Base-by-base conservation (phyloP, 495 filamentous ascomycete genomes). In the Podospora didyma region DNA sequence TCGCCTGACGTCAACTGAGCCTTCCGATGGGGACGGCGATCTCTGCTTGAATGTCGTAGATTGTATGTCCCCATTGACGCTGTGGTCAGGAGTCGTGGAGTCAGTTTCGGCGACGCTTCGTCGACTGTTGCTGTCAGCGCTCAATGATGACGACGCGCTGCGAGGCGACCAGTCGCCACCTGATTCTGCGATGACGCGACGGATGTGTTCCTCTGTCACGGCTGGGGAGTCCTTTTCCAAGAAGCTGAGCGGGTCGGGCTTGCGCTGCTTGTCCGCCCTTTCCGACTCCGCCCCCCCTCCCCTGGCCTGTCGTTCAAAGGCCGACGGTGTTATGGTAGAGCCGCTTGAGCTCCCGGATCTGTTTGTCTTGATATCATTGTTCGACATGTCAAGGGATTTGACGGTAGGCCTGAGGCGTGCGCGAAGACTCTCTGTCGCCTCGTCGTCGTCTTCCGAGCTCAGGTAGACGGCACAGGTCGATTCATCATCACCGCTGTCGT, bases 11-110 rank as follows among this genome's bases (percentile, higher is more conserved):
- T 41, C 49, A 22, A 1, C 22, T 2, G n/a, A 31, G 14, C 23
- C 23, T 3, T 41, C 35, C 17, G 22, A 35, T 16, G 12, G 39
- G 6, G 19, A 14, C 12, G 50, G 34, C 14, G 56, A 58, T 7
- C 12, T 45, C 23, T 17, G 24, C 42, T 24, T 26, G 37, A 41
- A 47, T 12, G 48, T 47, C 39, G 56, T 37, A 7, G 31, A 17
- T 12, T 31, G 7, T 0, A 10, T 16, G 45, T 63, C 74, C 5
- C 56, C 71, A 20, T 69, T 64, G 20, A 62, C 47, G 58, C 71
- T 69, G 44, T 59, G 62, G 23, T 76, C 75, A 0, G 75, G 76
- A 45, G 75, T 75, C 0, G 78, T 81, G 49, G 72, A 69, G 60
- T 72, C 74, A 1, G 76, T 75, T 1, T 61, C 53, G n/a, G 55